Conservation (phyloP, 164 flowering plant species). For the Annona squamosa region DNA sequence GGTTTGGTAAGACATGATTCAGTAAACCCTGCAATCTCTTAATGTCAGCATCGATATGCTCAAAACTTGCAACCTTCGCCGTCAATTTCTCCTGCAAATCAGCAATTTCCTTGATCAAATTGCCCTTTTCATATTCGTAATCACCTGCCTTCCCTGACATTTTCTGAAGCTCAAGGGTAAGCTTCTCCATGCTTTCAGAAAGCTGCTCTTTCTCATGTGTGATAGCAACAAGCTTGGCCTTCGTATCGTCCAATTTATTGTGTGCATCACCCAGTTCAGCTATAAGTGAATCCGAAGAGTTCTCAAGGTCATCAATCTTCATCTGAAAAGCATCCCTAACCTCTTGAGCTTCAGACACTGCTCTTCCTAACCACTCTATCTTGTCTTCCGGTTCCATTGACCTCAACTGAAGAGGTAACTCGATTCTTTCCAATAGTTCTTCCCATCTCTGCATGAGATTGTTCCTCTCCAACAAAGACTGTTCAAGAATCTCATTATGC, state of each 20-base stretch:
- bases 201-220: conserved; percentile 46
- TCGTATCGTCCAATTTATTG: conserved; percentile 40
- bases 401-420: conserved; percentile 62
- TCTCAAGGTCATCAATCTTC: conserved; percentile 59
- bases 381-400: conserved; percentile 80
- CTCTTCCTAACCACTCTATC: conserved; percentile 73
- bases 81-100: conserved; percentile 44
- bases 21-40: conserved; percentile 45
- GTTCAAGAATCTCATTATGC: conserved; percentile 98
- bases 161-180: conserved; percentile 34
- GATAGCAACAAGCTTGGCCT: conserved; percentile 37
- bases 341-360: conserved; percentile 58
- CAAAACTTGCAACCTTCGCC: conserved; percentile 25
- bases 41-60: conserved; percentile 37
- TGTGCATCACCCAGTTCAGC: conserved; percentile 51
- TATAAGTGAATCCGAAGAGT: conserved; percentile 40
- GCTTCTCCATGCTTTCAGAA: conserved; percentile 40
- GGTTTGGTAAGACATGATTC: conserved; percentile 45
- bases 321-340: conserved; percentile 42
- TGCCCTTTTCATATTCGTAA: conserved; percentile 37
- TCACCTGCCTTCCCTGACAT: conserved; percentile 30
- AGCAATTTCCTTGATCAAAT: conserved; percentile 35
- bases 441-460: conserved; percentile 86
- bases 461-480: conserved; percentile 93
- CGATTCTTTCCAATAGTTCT: conserved; percentile 58